Evolutionary conservation across 2,329 filamentous ascomycete genomes (phyloP).

Genomic region (Claviceps maximensis): DNA sequence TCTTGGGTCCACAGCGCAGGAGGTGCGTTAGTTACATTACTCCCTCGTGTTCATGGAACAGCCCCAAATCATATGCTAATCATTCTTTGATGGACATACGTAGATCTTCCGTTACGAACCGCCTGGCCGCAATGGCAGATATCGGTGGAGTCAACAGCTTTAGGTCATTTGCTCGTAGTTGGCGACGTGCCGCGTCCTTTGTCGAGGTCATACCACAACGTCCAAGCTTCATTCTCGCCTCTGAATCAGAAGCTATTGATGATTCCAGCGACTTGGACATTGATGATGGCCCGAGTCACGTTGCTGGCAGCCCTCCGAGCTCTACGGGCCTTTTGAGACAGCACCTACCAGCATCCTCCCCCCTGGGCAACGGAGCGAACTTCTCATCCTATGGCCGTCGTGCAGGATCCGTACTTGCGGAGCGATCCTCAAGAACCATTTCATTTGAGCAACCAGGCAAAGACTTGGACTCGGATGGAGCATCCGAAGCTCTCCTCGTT

Average conservation of each 20-base stretch:
- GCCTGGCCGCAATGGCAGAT: conserved; percentile 47
- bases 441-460: conserved; percentile 28
- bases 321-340: conserved; percentile 36
- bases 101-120: conserved; percentile 47
- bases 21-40: conserved; percentile 11
- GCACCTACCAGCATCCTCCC: conserved; percentile 32
- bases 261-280: conserved; percentile 17
- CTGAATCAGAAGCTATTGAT: conserved; percentile 29
- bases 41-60: neutral
- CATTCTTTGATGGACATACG: too few relatives aligned
- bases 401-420: neutral
- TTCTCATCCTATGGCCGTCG: neutral
- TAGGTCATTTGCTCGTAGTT: conserved; percentile 83
- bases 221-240: conserved; percentile 56
- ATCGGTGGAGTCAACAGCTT: conserved; percentile 88
- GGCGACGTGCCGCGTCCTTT: conserved; percentile 82
- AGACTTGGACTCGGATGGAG: conserved; percentile 30
- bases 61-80: neutral
- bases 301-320: conserved; percentile 22
- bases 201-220: conserved; percentile 73
- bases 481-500: conserved; percentile 15
- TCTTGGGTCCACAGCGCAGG: conserved; percentile 17
- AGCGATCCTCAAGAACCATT: conserved; percentile 10
- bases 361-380: conserved; percentile 2
- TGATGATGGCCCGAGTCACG: conserved; percentile 27